These are phyloP conservation scores for Xylariomycetidae sp. DNA, from an alignment of 2,329 filamentous ascomycete genomes.

Conservation along the genomic window DNA sequence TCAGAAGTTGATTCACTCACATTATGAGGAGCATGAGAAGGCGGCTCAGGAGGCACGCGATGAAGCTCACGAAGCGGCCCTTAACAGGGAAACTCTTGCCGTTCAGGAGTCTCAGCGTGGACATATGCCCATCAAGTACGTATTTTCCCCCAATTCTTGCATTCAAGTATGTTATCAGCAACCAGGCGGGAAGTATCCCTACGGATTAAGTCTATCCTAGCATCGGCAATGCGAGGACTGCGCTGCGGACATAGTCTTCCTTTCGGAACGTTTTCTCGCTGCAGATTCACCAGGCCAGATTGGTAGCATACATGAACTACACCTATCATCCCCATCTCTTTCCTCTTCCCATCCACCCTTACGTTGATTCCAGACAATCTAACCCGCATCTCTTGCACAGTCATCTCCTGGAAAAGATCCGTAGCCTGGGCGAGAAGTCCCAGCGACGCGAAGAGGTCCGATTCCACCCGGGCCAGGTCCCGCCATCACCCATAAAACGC, in stretches of 20 bases:
- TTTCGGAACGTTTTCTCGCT: too few species aligned
- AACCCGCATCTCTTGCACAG: too few species aligned
- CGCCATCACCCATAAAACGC: neutral
- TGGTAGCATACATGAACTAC: too few species aligned
- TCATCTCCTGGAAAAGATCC: slow-evolving; percentile 53
- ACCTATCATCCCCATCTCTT: too few species aligned
- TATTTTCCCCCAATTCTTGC: slow-evolving; percentile 29
- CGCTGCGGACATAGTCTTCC: too few species aligned
- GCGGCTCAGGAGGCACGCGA: slow-evolving; percentile 42
- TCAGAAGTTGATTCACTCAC: slow-evolving; percentile 52
- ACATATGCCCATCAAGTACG: slow-evolving; percentile 54
- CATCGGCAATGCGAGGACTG: too few species aligned
- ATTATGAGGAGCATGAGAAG: slow-evolving; percentile 57
- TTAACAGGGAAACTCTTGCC: slow-evolving; percentile 44
- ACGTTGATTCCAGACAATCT: too few species aligned
- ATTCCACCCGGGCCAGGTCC: too few species aligned
- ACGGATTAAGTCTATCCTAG: too few species aligned
- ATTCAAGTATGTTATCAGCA: slow-evolving; percentile 25
- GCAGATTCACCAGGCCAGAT: too few species aligned
- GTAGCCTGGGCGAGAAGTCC: slow-evolving; percentile 37
- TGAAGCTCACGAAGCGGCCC: slow-evolving; percentile 20
- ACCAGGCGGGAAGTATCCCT: too few species aligned
- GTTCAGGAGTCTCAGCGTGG: slow-evolving; percentile 52
- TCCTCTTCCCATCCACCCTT: too few species aligned
- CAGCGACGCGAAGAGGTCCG: slow-evolving; percentile 25